phyloP scores from a whole-genome alignment of 192 early-diverging fungal genomes.

The Lobosporangium transversale region DNA sequence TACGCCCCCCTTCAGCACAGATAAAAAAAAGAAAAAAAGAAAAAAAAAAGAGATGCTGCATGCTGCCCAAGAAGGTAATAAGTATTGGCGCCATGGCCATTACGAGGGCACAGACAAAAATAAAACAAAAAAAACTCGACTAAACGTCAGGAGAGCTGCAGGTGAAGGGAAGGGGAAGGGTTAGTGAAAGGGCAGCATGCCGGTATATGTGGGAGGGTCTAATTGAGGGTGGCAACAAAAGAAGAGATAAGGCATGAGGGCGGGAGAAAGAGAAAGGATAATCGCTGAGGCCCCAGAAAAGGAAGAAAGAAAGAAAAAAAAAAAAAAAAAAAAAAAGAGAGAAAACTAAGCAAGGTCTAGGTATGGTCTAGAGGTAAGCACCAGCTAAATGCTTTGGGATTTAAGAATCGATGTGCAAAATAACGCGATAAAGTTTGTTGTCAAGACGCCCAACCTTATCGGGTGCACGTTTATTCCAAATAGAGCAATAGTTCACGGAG shows the following conservation, averaged over 20 bases:
- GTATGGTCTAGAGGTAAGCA: too few relatives aligned
- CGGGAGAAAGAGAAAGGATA: neutral
- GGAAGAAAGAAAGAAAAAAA: neutral
- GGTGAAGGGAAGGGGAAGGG: neutral
- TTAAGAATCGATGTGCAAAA: too few relatives aligned
- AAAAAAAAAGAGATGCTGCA: conserved; percentile 3
- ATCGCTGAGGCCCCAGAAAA: neutral
- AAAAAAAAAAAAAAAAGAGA: neutral
- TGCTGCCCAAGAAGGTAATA: neutral
- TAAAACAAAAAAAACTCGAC: neutral
- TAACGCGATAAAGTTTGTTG: too few relatives aligned
- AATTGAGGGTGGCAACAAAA: too few relatives aligned
- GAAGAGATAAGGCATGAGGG: neutral
- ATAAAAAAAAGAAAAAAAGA: conserved; percentile 3
- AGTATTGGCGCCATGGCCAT: neutral
- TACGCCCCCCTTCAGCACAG: too few relatives aligned
- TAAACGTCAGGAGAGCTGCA: neutral
- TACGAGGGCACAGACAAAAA: conserved; percentile 15
- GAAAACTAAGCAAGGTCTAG: too few relatives aligned
- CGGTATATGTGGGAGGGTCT: too few relatives aligned
- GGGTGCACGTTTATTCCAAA: too few relatives aligned
- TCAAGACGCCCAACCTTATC: too few relatives aligned
- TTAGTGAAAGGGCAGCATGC: neutral
- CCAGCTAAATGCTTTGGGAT: too few relatives aligned
- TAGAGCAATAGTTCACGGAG: too few relatives aligned